Percentiles rank a stretch among this genome's conserved stretches.
phyloP scores from a whole-genome alignment of 148 eudicot species.

The Fallopia convolvulus region DNA sequence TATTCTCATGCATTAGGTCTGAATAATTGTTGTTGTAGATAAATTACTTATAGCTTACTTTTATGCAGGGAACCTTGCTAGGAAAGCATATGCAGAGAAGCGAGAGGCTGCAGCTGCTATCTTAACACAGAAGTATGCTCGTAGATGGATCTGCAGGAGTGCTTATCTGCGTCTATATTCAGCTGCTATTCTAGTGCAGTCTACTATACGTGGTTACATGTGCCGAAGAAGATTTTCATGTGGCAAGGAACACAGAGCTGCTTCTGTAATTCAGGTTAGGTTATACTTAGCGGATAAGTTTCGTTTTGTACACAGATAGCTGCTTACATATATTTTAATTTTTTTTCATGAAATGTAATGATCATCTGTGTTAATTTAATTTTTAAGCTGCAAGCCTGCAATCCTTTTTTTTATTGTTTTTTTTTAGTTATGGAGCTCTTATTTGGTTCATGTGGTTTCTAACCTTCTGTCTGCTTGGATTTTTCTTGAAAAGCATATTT shows the following conservation, averaged over 20 bases:
- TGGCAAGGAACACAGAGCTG: constrained; percentile 65
- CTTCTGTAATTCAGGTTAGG: constrained; percentile 72
- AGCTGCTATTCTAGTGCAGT: constrained; percentile 50
- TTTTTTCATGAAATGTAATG: background rate
- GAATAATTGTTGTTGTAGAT: background rate
- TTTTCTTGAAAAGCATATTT: background rate
- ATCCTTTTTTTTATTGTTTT: background rate
- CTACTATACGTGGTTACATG: constrained; percentile 63
- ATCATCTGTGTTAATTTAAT: background rate
- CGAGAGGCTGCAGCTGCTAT: constrained; percentile 63
- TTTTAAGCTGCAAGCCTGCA: background rate
- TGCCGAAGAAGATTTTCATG: constrained; percentile 52
- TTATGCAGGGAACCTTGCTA: constrained; percentile 64
- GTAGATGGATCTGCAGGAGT: constrained; percentile 57
- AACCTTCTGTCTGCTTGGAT: background rate
- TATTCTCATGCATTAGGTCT: background rate
- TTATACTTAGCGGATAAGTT: background rate
- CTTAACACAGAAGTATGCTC: constrained; percentile 52
- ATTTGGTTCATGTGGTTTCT: constrained; percentile 1
- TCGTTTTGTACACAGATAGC: background rate
- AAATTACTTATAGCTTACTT: background rate
- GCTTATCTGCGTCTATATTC: constrained; percentile 40
- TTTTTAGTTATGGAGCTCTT: background rate
- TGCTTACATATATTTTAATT: background rate
- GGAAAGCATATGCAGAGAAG: constrained; percentile 34